Evolutionary conservation across 2,329 filamentous ascomycete species (phyloP).

Genomic region (Aciculosporium take): DNA sequence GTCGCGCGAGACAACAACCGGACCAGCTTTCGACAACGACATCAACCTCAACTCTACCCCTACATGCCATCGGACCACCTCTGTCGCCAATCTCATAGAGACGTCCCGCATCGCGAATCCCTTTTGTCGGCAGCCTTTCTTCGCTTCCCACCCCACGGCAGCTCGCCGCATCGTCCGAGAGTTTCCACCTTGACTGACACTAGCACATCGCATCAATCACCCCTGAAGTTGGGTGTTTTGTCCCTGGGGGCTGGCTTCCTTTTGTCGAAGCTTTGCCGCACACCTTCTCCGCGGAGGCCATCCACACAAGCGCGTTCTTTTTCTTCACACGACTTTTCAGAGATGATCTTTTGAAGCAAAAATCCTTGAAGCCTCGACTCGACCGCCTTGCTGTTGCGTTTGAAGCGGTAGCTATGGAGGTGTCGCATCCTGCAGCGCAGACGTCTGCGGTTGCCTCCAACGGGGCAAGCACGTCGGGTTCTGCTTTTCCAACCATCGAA

Average conservation of each 20-base stretch:
- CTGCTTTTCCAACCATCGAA: conserved; percentile 45
- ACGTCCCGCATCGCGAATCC: background rate
- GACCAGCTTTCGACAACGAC: conserved; percentile 1
- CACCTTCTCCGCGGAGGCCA: background rate
- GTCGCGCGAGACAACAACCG: background rate
- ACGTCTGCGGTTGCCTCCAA: conserved; percentile 27
- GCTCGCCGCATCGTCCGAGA: background rate
- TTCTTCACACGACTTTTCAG: background rate
- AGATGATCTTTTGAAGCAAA: conserved; percentile 3
- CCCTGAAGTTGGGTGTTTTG: background rate
- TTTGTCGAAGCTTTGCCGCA: background rate
- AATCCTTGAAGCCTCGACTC: background rate
- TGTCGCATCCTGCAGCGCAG: conserved; percentile 31
- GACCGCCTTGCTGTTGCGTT: background rate
- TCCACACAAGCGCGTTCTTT: background rate
- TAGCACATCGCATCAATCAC: background rate
- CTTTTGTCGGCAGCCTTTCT: background rate
- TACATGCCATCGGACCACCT: background rate
- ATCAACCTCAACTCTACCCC: background rate
- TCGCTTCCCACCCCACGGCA: background rate
- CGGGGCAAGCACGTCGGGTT: conserved; percentile 22
- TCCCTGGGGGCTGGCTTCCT: background rate
- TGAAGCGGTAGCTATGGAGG: conserved; percentile 32
- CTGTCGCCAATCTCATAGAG: background rate
- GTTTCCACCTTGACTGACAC: background rate